Evolutionary conservation across 2,329 filamentous ascomycete species (phyloP).

Genomic region (Monilinia fructicola): DNA sequence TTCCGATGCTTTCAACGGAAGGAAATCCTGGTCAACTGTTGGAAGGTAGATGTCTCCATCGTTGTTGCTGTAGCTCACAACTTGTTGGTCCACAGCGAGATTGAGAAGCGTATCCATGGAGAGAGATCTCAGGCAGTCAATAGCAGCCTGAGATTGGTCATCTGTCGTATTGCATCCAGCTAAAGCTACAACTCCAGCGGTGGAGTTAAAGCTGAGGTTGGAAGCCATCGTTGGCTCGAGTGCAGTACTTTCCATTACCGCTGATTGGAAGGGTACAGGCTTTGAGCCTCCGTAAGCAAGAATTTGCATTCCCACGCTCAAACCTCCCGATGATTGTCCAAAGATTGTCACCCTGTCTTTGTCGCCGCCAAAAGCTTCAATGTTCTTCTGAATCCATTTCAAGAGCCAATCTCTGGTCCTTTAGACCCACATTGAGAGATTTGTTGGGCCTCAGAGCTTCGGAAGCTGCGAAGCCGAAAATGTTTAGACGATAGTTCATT

Average conservation of each 20-base stretch:
- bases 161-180: conserved; percentile 47
- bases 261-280: conserved; percentile 48
- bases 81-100: conserved; percentile 45
- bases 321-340: conserved; percentile 57
- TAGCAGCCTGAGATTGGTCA: conserved; percentile 44
- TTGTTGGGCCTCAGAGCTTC: conserved; percentile 44
- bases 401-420: conserved; percentile 43
- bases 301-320: conserved; percentile 49
- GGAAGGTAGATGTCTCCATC: conserved; percentile 54
- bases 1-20: conserved; percentile 47
- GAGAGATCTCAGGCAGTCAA: conserved; percentile 49
- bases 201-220: conserved; percentile 50
- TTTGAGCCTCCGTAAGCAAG: conserved; percentile 49
- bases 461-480: conserved; percentile 67
- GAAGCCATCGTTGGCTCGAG: conserved; percentile 53
- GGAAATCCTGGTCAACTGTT: conserved; percentile 50
- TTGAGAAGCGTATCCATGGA: conserved; percentile 47
- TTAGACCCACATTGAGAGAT: conserved; percentile 42
- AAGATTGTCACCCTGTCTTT: conserved; percentile 56
- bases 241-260: conserved; percentile 49
- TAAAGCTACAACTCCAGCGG: conserved; percentile 45
- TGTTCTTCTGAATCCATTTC: conserved; percentile 59
- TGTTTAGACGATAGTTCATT: conserved; percentile 53
- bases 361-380: conserved; percentile 59
- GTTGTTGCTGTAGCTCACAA: conserved; percentile 47